Evolutionary conservation across 202 grass and related monocot species (phyloP), one percentile per base, ranked within the genome.

Genomic region (Elaeis oleifera): DNA sequence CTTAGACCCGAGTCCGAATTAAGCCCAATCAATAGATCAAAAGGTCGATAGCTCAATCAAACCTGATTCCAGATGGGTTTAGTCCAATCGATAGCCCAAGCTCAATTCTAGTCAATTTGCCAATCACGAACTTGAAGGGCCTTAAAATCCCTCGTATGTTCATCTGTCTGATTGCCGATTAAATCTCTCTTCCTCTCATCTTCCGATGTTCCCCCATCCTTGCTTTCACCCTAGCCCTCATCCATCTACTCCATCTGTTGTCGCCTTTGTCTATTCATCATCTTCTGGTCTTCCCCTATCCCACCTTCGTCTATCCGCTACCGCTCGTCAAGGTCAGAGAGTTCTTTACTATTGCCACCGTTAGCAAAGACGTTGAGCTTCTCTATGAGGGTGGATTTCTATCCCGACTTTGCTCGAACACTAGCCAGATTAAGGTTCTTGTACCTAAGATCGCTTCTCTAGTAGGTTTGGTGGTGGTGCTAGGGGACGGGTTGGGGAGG

Each of bases 401-500:
- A 29, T 39, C 51, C 18, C 67, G 62, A 56, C 64, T 90, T 56
- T 83, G 60, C 69, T 26, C 26, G 69, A 77, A 54, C 18, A 28
- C 67, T 36, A 61, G n/a, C 16, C 65, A 67, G 54, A 24, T 85
- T 2, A 2, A 52, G n/a, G 31, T 96, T 20, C 76, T 90, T 54
- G 71, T 88, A 28, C 84, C 87, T 1, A 64, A 81, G 18, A 74
- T 80, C n/a, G 25, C 91, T 15, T 87, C 79, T 58, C 84, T 84
- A 3, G 55, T 53, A 8, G 76, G 74, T 27, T 64, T 96, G 31
- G 73, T 81, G 58, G 79, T 76, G 62, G 78, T 73, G 7, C 74
- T 96, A 4, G 91, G 87, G 20, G 69, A 8, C 2, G 76, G 87
- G 4, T 71, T 29, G 15, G 84, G 76, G 16, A 60, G 76, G 52